These are phyloP conservation scores for Cercophora sp. DNA, from an alignment of 495 filamentous ascomycete genomes.

Conservation along the genomic window DNA sequence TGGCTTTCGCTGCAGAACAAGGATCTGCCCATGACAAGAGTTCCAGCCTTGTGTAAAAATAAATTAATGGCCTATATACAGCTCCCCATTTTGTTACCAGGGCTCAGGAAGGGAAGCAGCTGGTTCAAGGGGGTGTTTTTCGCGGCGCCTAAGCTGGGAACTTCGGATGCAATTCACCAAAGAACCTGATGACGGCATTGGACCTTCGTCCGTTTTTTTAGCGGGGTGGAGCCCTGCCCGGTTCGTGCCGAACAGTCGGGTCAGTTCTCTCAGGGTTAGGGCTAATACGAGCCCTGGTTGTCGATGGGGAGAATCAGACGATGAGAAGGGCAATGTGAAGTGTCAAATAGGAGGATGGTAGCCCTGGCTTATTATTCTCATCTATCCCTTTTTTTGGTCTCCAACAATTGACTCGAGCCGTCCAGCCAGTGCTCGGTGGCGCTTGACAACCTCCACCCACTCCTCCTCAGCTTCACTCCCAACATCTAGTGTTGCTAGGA, in stretches of 20 bases:
- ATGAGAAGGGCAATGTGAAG: too few relatives aligned
- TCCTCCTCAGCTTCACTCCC: constrained; percentile 59
- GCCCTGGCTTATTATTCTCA: too few relatives aligned
- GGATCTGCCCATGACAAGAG: too few relatives aligned
- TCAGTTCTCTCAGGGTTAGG: background rate
- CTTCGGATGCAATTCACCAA: too few relatives aligned
- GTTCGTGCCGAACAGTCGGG: constrained; percentile 5
- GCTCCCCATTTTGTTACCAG: background rate
- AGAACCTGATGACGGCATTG: constrained; percentile 12
- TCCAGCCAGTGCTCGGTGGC: constrained; percentile 82
- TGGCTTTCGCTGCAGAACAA: too few relatives aligned
- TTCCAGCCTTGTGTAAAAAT: background rate
- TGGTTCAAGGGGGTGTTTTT: background rate
- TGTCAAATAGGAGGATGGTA: too few relatives aligned
- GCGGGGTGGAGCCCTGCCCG: background rate
- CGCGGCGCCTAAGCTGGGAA: too few relatives aligned
- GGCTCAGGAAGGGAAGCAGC: background rate
- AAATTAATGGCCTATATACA: background rate
- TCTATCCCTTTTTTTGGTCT: constrained; percentile 35
- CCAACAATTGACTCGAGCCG: constrained; percentile 79
- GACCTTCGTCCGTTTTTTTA: constrained; percentile 1
- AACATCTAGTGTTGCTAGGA: constrained; percentile 63
- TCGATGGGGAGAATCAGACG: too few relatives aligned
- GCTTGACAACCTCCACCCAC: constrained; percentile 89
- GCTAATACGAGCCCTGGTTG: too few relatives aligned